Evolutionary conservation across 2,329 filamentous ascomycete genomes (phyloP).

Genomic region (Ceratocystis papillata): DNA sequence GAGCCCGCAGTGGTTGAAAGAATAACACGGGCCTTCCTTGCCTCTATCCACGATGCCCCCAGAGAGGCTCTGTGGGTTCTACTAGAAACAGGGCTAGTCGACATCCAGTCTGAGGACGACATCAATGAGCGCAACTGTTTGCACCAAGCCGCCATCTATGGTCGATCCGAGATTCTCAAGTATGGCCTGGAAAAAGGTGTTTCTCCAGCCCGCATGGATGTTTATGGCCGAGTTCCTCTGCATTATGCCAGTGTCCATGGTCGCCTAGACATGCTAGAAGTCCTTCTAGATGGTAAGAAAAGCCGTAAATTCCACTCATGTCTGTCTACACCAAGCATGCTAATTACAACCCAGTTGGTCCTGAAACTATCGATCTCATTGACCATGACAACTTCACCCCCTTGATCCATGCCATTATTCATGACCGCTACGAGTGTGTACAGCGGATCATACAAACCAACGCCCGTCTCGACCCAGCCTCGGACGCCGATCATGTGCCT

Average conservation of each 20-base stretch:
- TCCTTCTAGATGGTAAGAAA: constrained; percentile 52
- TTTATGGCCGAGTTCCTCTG: constrained; percentile 84
- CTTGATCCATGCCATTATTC: constrained; percentile 87
- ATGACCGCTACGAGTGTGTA: constrained; percentile 71
- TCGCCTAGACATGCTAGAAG: constrained; percentile 68
- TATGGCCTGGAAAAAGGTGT: constrained; percentile 67
- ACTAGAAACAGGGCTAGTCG: constrained; percentile 68
- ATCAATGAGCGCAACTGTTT: constrained; percentile 96
- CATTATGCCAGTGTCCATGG: constrained; percentile 97
- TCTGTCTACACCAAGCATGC: neutral
- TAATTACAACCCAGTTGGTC: constrained; percentile 42
- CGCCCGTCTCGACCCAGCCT: constrained; percentile 75
- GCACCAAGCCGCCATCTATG: constrained; percentile 93
- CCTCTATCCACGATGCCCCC: constrained; percentile 76
- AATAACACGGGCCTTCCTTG: constrained; percentile 80
- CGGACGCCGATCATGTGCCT: constrained; percentile 84
- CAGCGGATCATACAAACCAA: constrained; percentile 63
- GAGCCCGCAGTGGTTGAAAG: constrained; percentile 55
- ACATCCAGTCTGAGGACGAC: constrained; percentile 89
- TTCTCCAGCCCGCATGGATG: constrained; percentile 69
- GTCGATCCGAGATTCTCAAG: constrained; percentile 65
- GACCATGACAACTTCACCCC: constrained; percentile 98
- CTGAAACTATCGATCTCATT: constrained; percentile 69
- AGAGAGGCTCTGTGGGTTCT: constrained; percentile 64
- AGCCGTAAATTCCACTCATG: neutral